Base-by-base conservation (phyloP, 768 basidiomycete genomes). In the Amylocystis lapponica region DNA sequence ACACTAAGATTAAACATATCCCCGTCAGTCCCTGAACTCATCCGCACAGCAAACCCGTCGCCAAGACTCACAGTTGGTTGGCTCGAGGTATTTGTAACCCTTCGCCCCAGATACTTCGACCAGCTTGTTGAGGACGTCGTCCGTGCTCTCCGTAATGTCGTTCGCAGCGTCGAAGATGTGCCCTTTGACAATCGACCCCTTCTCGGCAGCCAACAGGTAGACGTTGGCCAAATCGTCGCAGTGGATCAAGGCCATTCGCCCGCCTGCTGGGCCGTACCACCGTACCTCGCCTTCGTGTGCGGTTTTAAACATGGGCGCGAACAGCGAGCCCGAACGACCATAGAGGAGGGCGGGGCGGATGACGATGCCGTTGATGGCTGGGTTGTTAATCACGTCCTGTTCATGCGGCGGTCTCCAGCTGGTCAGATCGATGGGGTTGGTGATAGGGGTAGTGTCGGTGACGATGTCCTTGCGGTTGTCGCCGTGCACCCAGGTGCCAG, bases 201-300 rank as follows among this genome's bases (percentile, higher is more conserved):
- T 60, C 56, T 74, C 74, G 7, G 66, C 66, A 1, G 60, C 64
- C 9, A 65, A 52, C 4, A 72, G 27, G 41, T 67, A 74, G 27
- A 70, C 38, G 37, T 71, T 72, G 3, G 71, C 71, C 29, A 72
- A 55, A 47, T 76, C 74, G 50, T 76, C 74, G 10, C 47, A 38
- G 51, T 76, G 74, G 29, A 75, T 55, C 4, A 66, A 38, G 9
- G 62, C 48, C 17, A 59, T 63, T 27, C 69, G 55, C 1, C 58
- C 59, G 2, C 63, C 67, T 0, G 64, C 63, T 16, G 57, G 60
- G n/a, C 69, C 69, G 13, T 48, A 52, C 59, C 62, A 66, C 14
- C 41, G 47, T 2, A 66, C 63, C 29, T 56, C 56, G 13, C 66
- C 66, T 9, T 53, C 52, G 3, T 52, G 57, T 8, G 63, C 56